Percentiles rank a stretch among this genome's conserved stretches.
These are phyloP conservation scores for Auxenochlorella pyrenoidosa DNA, from an alignment of 139 green algal genomes.

Conservation along the genomic window DNA sequence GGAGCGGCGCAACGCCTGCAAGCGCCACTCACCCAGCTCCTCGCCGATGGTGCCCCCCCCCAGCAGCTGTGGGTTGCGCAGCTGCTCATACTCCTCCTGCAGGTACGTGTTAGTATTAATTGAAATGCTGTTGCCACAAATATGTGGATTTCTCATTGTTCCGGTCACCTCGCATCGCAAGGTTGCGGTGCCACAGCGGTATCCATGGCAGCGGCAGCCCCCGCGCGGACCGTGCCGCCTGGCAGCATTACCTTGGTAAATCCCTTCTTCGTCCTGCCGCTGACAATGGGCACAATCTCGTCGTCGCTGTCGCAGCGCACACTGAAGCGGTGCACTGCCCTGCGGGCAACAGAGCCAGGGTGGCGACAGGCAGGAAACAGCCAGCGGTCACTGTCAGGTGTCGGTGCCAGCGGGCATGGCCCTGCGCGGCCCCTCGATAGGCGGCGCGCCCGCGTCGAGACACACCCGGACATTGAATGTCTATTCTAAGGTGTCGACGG, in stretches of 20 bases:
- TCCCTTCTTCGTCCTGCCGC: constrained; percentile 26
- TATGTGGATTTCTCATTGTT: no score
- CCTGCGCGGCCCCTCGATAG: neutral
- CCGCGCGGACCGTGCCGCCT: neutral
- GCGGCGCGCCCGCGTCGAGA: no score
- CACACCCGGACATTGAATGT: no score
- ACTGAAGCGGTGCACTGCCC: neutral
- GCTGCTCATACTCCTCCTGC: constrained; percentile 36
- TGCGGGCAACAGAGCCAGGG: neutral
- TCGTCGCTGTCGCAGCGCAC: constrained; percentile 22
- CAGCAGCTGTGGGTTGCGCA: constrained; percentile 38
- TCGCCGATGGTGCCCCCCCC: constrained; percentile 44
- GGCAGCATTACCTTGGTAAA: constrained; percentile 18
- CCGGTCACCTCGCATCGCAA: no score
- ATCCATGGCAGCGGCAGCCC: no score
- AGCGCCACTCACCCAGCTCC: constrained; percentile 11
- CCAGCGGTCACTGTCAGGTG: no score
- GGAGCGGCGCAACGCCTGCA: no score
- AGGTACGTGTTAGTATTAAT: neutral
- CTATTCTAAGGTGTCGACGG: neutral
- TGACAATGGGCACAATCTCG: constrained; percentile 29
- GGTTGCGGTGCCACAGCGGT: no score
- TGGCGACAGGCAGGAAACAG: no score
- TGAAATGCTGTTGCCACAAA: no score
- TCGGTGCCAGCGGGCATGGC: neutral